Base-by-base conservation (phyloP, 2,329 filamentous ascomycete genomes). In the Didymella keratinophila region DNA sequence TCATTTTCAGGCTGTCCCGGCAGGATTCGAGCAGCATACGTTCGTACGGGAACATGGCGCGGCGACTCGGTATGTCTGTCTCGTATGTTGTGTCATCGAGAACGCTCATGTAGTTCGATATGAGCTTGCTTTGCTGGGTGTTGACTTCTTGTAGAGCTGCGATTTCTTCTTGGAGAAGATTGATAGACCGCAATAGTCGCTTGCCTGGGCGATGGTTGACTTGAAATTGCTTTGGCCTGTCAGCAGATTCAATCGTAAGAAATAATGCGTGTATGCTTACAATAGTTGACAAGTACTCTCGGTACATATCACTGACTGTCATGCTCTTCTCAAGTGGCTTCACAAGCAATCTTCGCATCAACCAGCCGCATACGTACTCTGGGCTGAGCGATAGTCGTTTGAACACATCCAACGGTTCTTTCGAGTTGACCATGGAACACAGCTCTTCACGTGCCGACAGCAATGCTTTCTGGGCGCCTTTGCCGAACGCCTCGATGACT, bases 141-240 rank as follows among this genome's bases (percentile, higher is more conserved):
- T 69, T 75, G 14, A 76, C 61, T 49, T 57, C 44, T 1, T 51
- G 18, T 3, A 76, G 64, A 23, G 70, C 60, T 2, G 59, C 45
- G 0, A 75, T 47, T 36, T 76, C 72, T 55, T 76, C 73, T 59
- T 73, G 70, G 0, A 75, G 61, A 0, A 74, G 61, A n/a, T 75
- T 75, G 50, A 75, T 70, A 9, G 67, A 65, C 28, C 72, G 73
- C 2, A 75, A 60, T 2, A 76, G 66, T 3, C 72, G 67, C 56
- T 75, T 76, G 21, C 68, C 62, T 4, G 72, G 71, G 9, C 68
- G 66, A 41, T 73, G 67, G 23, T 75, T 75, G 36, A 75, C 71
- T 70, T 74, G 67, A 39, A 75, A 75, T 72, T 73, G 71, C 71
- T 74, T 25, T 2, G 1, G 1, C 0, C 11, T n/a, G 49, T 71